Base-by-base conservation (phyloP, 2,329 filamentous ascomycete species). In the Ascochyta fabae region DNA sequence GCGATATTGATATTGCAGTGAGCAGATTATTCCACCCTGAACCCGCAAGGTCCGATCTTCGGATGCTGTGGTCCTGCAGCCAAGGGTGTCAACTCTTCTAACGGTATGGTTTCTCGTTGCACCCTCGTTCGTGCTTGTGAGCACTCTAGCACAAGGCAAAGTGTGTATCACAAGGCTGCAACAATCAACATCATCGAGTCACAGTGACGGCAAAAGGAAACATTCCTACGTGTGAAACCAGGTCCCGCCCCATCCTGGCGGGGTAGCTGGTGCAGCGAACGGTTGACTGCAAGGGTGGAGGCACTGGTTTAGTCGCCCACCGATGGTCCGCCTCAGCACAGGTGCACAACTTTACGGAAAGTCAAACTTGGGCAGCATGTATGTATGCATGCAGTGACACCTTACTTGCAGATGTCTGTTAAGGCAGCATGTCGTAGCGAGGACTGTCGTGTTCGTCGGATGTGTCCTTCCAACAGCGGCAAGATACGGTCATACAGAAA, bases 391-490 rank as follows among this genome's bases (percentile, higher is more conserved):
- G 53, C 48, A 29, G 53, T 56, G 47, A 43, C 48, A 56, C 47
- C 42, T 56, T 47, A 51, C 53, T 42, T 39, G 53, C 53, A 56
- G 47, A 51, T 22, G 38, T 51, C 34, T 36, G 41, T 48, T 52
- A 38, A 56, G 27, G 40, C 34, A 41, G 48, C 54, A 53, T 47
- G 39, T 53, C 48, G 48, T 45, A 48, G 44, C 54, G 48, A 57
- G 34, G 36, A 27, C 35, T 48, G 54, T 57, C 44, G 27, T 48
- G 34, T 31, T 42, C 19, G 40, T 52, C 44, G 33, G 38, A 29
- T 40, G 48, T 24, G 48, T 39, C 33, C 12, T 36, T 26, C 39
- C 45, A 54, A 26, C 12, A 38, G 34, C 47, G 47, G 53, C 38
- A 48, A 48, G 42, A 48, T 33, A 24, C 38, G 36, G 53, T 47